A percentile compares a stretch with the other conserved stretches of the same genome.
Evolutionary conservation across 2,329 filamentous ascomycete species (phyloP).

Genomic region (Trichoderma sp.): DNA sequence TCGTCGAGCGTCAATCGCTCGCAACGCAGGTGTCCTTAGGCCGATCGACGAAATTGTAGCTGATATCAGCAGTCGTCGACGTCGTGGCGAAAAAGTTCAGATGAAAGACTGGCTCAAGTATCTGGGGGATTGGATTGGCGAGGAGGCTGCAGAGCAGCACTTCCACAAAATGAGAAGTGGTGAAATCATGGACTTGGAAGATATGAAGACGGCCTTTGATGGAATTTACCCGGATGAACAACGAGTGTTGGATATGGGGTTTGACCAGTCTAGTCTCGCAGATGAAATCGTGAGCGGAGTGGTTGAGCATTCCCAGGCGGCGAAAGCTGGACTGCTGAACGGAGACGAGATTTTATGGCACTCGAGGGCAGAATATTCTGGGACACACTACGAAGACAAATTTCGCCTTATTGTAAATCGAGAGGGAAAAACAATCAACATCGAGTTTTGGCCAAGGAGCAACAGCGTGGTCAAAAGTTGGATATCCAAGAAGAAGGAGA

Average conservation of each 20-base stretch:
- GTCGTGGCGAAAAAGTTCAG: not conserved
- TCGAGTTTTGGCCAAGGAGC: conserved; percentile 3
- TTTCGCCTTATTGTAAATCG: not conserved
- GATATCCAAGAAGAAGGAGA: conserved; percentile 6
- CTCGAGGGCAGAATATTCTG: not conserved
- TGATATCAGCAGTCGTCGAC: not conserved
- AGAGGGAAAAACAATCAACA: not conserved
- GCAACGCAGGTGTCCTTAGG: not conserved
- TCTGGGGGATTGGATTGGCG: not conserved
- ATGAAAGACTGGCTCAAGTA: not conserved
- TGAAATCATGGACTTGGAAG: conserved; percentile 3
- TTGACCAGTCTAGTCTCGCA: not conserved
- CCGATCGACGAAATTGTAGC: conserved; percentile 1
- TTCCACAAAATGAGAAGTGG: not conserved
- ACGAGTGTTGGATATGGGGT: not conserved
- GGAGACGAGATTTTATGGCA: not conserved
- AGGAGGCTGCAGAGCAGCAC: not conserved
- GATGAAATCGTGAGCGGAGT: not conserved
- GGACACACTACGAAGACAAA: not conserved
- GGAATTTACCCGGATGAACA: conserved; percentile 1
- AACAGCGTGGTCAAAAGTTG: not conserved
- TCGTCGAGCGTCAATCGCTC: not conserved
- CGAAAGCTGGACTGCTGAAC: not conserved
- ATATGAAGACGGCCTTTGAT: conserved; percentile 7
- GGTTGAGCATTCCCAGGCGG: not conserved